Evolutionary conservation across 352 stramenopile genomes (phyloP).

Genomic region (Pelagophyceae sp.): DNA sequence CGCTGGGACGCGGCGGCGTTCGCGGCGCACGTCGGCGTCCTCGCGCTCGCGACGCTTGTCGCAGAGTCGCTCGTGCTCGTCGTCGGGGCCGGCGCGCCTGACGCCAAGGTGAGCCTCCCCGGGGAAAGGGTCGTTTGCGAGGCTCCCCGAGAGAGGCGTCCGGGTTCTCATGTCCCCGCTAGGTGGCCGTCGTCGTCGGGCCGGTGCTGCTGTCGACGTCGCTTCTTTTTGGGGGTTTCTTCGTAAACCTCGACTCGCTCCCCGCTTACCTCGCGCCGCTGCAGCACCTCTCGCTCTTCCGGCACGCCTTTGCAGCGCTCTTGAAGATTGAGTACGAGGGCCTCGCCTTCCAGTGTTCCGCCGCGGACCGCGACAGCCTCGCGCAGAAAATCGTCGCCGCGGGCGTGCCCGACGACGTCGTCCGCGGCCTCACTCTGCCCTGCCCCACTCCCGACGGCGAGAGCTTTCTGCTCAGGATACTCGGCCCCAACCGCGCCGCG

Average conservation of each 20-base stretch:
- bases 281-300: not conserved
- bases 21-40: not conserved
- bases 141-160: no score
- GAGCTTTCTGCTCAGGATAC: not conserved
- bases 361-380: not conserved
- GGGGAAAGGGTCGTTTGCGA: no score
- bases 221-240: not conserved
- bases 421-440: not conserved
- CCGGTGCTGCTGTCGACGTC: conserved; percentile 1
- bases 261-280: not conserved
- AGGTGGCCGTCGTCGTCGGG: conserved; percentile 1
- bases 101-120: no score
- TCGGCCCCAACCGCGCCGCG: not conserved
- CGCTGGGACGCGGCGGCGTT: not conserved
- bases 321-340: conserved; percentile 9
- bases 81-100: not conserved
- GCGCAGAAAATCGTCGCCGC: not conserved
- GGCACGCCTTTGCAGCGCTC: not conserved
- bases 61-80: not conserved
- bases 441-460: conserved; percentile 11
- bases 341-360: not conserved
- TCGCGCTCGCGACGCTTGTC: conserved; percentile 7
- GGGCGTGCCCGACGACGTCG: not conserved
- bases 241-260: conserved; percentile 4
- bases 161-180: no score